Base-by-base conservation (phyloP, 2,329 filamentous ascomycete species). In the Xylaria sp. region DNA sequence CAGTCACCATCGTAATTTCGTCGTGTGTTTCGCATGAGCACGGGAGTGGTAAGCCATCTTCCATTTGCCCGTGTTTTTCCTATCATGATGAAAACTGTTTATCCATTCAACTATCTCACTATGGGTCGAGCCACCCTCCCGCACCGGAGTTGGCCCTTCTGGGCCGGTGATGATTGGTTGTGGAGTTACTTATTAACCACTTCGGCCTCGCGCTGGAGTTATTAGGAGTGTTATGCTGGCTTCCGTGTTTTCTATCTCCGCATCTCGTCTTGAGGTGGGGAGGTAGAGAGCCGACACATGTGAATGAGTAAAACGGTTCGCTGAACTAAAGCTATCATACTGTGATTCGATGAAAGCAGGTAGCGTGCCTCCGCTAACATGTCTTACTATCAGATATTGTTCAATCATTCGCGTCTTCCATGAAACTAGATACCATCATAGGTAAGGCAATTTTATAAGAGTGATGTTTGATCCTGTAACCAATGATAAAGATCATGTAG, bases 91-190 rank as follows among this genome's bases (percentile, higher is more conserved):
- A 88, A 82, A 84, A 85, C 73, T 79, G 89, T 89, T 89, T 90
- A 91, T 92, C 89, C 89, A 92, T 92, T 92, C 89, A 86, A 90
- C 88, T 85, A 91, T 84, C 79, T 85, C 86, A 84, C 86, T 81
- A 69, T 82, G 82, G 79, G 84, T 90, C 90, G 84, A 91, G 89
- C 87, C 86, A 89, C 87, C 83, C 91, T 93, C 86, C 87, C 90
- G 80, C 88, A 92, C 90, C 87, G 79, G 83, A 93, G 88, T 76
- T 73, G 79, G 78, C 79, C 75, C 30, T 75, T 76, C 73, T 75
- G 74, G 72, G 80, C 77, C 77, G 81, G 85, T 83, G 81, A 93
- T 85, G 90, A 93, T 81, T 78, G 86, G 91, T 92, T 90, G 91
- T 93, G 90, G 88, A 92, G 91, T 92, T 88, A 78, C 78, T 79